Evolutionary conservation across 139 green algal genomes (phyloP).

Genomic region (Chlorella ohadii): DNA sequence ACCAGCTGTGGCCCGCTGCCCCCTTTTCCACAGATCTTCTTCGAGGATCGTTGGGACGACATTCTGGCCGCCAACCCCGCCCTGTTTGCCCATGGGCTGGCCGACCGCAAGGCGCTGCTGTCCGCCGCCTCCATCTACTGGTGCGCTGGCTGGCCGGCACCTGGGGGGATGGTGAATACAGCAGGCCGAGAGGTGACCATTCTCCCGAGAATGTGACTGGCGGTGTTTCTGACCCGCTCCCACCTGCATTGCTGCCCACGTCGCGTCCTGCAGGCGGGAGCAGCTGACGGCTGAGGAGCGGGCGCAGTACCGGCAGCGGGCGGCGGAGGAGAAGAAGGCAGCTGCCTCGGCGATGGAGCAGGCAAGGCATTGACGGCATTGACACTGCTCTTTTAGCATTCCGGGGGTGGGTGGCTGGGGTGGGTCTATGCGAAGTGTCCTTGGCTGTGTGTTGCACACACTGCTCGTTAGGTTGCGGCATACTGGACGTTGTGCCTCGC

Average conservation of each 20-base stretch:
- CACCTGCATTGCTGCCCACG: too few relatives aligned
- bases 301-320: slow-evolving; percentile 11
- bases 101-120: slow-evolving; percentile 21
- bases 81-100: background rate
- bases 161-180: too few relatives aligned
- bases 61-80: slow-evolving; percentile 31
- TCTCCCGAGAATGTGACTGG: too few relatives aligned
- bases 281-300: slow-evolving; percentile 34
- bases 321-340: slow-evolving; percentile 10
- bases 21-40: slow-evolving; percentile 17
- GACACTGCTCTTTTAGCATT: too few relatives aligned
- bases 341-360: background rate
- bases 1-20: background rate
- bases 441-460: too few relatives aligned
- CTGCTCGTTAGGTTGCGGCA: too few relatives aligned
- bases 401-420: too few relatives aligned
- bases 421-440: too few relatives aligned
- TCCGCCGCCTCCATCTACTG: slow-evolving; percentile 18
- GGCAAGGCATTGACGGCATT: background rate
- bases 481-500: too few relatives aligned
- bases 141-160: too few relatives aligned
- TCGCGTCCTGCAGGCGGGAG: slow-evolving; percentile 1
- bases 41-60: slow-evolving; percentile 13
- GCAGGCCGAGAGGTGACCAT: too few relatives aligned
- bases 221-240: too few relatives aligned